A percentile compares a stretch with the other conserved stretches of the same genome.
Evolutionary conservation across 1,139 yeast genomes (phyloP).

Genomic region (Geotrichum citri-aurantii): DNA sequence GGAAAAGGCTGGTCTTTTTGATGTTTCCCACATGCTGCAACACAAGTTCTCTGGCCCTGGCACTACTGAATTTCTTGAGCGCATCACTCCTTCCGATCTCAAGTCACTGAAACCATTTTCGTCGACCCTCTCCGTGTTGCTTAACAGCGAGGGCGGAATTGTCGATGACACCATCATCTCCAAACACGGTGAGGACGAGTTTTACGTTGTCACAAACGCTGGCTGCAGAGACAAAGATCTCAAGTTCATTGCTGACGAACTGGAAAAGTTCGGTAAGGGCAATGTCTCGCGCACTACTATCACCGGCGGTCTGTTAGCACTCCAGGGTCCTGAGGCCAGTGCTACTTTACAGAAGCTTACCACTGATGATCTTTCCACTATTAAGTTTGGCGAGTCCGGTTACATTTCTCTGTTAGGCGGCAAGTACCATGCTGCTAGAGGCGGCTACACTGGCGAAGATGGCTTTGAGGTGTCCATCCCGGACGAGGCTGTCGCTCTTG

Average conservation of each 20-base stretch:
- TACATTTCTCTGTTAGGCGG: constrained; percentile 46
- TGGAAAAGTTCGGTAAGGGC: constrained; percentile 38
- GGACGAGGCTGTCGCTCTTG: constrained; percentile 48
- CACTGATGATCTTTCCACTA: constrained; percentile 48
- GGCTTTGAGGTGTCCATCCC: constrained; percentile 91
- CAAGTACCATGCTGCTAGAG: constrained; percentile 70
- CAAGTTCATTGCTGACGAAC: constrained; percentile 52
- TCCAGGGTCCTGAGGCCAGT: constrained; percentile 87
- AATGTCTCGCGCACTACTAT: constrained; percentile 55
- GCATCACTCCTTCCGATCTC: constrained; percentile 81
- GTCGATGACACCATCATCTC: constrained; percentile 89
- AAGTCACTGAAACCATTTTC: constrained; percentile 48
- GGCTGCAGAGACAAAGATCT: constrained; percentile 85
- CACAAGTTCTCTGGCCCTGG: constrained; percentile 68
- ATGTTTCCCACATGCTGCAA: constrained; percentile 96
- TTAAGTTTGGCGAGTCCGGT: constrained; percentile 72
- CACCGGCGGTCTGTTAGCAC: constrained; percentile 74
- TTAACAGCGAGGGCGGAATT: constrained; percentile 70
- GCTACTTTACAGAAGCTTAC: constrained; percentile 61
- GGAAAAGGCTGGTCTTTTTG: constrained; percentile 79
- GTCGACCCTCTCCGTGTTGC: constrained; percentile 71
- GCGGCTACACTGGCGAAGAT: constrained; percentile 98
- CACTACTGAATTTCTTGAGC: constrained; percentile 64
- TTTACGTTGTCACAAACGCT: constrained; percentile 93
- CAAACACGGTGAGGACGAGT: constrained; percentile 69